Base-by-base conservation (phyloP, 495 filamentous ascomycete species). In the Pseudevernia furfuracea region DNA sequence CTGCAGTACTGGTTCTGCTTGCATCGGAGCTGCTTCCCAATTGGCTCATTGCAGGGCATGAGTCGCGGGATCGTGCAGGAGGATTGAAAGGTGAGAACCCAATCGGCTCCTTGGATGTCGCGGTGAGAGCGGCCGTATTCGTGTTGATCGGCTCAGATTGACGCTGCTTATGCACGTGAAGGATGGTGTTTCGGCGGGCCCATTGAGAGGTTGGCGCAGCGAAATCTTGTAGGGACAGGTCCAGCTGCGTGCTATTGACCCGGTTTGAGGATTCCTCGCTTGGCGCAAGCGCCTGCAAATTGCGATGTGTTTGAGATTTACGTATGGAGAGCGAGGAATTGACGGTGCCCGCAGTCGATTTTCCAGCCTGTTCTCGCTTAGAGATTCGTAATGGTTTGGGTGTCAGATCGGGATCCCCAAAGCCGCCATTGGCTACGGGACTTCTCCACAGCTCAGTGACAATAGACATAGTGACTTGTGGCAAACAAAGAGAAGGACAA, bases 391-490 rank as follows among this genome's bases (percentile, higher is more conserved):
- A 44, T 61, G 59, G 62, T 55, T 52, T 52, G 17, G 48, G 69
- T 60, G 64, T 67, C 48, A 58, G 49, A 23, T 58, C 62, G 17
- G 39, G 59, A 37, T 69, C 69, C 57, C 58, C 62, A 37, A 34
- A 41, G 58, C 39, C 64, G 59, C 52, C 59, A 36, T 32, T 37
- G 23, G 23, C 49, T 25, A 23, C 52, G 21, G 41, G 5, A 32
- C 38, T 25, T 38, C 36, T 48, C 25, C 8, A n/a, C 15, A 48
- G 28, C 34, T 23, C 28, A 34, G 49, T 32, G 32, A 1, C 28
- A 58, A 37, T 39, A n/a, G 52, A 61, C 48, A 61, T 39, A 5
- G 17, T 58, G 23, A 36, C 23, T 37, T 28, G 3, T 30, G 21
- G 36, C 23, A 61, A 53, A 32, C 49, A 8, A 17, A 53, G 4